Conservation (phyloP, 345 rosid genomes). For the Ricinus communis region DNA sequence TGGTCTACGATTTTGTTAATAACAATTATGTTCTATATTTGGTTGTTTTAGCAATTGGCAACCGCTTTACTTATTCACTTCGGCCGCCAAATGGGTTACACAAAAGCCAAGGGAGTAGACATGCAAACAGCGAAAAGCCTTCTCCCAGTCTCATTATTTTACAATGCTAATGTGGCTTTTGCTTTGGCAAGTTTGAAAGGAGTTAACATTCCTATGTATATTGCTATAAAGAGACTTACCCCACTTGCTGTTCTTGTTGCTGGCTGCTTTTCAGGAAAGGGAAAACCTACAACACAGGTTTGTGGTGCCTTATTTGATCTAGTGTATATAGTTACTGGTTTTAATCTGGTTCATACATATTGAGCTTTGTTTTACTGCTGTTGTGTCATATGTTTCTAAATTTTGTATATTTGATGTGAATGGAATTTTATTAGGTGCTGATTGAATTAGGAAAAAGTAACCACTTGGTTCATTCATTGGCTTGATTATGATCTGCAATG, state of each 20-base stretch:
- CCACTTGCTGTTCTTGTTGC: conserved; percentile 86
- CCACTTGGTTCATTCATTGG: background rate
- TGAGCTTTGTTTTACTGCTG: background rate
- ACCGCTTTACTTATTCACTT: conserved; percentile 79
- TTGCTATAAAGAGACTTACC: conserved; percentile 93
- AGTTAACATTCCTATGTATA: conserved; percentile 97
- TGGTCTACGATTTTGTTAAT: conserved; percentile 7
- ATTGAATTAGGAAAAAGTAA: background rate
- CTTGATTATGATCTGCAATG: background rate
- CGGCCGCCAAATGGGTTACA: conserved; percentile 65
- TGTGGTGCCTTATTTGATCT: background rate
- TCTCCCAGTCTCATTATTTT: conserved; percentile 79
- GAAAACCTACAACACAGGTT: conserved; percentile 79
- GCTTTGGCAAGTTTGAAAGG: conserved; percentile 99
- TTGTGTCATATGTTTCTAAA: background rate
- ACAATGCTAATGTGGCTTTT: conserved; percentile 95
- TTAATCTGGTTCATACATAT: background rate
- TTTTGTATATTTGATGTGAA: background rate
- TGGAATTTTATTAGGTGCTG: background rate
- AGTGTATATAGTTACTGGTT: background rate
- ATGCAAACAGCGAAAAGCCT: conserved; percentile 68
- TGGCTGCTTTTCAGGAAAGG: conserved; percentile 71
- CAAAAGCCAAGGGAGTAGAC: conserved; percentile 60
- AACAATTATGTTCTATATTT: background rate
- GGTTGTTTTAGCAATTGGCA: conserved; percentile 72